phyloP scores from a whole-genome alignment of 352 stramenopile genomes.

The Phytopythium montanum region DNA sequence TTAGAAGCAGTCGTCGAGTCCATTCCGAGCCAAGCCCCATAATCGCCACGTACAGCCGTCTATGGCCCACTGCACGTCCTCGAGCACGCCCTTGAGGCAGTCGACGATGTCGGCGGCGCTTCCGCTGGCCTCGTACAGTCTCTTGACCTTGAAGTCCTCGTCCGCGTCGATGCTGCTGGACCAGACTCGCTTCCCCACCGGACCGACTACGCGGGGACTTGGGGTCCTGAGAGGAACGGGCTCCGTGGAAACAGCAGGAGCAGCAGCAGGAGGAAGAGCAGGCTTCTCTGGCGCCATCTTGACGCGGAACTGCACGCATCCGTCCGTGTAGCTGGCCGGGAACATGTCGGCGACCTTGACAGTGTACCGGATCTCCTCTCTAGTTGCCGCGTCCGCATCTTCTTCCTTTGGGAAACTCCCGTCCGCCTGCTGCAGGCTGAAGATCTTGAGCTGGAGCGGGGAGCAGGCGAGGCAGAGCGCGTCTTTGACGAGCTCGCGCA shows the following conservation, averaged over 20 bases:
- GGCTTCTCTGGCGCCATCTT: background rate
- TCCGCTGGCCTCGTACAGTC: background rate
- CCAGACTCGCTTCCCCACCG: background rate
- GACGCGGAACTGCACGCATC: constrained; percentile 1
- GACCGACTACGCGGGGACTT: background rate
- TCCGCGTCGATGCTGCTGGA: background rate
- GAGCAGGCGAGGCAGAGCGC: background rate
- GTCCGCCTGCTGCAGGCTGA: background rate
- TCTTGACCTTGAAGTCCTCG: background rate
- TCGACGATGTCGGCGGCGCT: background rate
- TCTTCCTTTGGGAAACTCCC: background rate
- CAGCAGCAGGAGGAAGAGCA: background rate
- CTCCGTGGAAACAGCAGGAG: background rate
- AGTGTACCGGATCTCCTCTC: background rate
- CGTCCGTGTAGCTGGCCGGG: background rate
- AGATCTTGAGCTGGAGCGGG: background rate
- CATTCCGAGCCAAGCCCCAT: too few relatives aligned
- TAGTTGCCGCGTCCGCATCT: background rate
- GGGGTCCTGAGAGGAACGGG: background rate
- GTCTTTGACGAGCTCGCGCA: background rate
- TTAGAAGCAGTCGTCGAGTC: too few relatives aligned
- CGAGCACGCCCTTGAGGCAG: background rate
- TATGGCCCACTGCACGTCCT: background rate
- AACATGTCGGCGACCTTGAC: background rate
- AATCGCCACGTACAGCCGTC: background rate